Evolutionary conservation across 2,329 filamentous ascomycete genomes (phyloP).

Genomic region (Aspergillus hiratsukae): DNA sequence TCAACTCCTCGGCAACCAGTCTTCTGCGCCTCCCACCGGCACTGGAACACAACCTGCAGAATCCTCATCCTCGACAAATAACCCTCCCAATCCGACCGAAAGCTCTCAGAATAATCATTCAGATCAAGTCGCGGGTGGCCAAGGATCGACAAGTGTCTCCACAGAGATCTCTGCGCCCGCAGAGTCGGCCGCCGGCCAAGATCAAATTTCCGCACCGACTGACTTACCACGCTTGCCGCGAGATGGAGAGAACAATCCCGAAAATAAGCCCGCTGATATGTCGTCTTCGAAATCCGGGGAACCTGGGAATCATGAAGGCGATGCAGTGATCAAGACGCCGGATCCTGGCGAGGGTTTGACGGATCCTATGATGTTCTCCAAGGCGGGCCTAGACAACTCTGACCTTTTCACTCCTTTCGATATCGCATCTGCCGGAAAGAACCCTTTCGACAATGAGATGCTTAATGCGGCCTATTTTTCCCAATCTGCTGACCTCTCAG

Average conservation of each 20-base stretch:
- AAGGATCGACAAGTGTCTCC: not conserved
- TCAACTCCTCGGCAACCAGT: slow-evolving; percentile 37
- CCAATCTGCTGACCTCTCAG: slow-evolving; percentile 32
- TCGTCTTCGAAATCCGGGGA: slow-evolving; percentile 10
- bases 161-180: not conserved
- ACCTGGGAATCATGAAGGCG: not conserved
- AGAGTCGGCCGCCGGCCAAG: slow-evolving; percentile 2
- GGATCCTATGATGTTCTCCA: slow-evolving; percentile 31
- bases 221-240: slow-evolving; percentile 5
- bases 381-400: slow-evolving; percentile 26
- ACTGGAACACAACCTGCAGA: slow-evolving; percentile 13
- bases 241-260: slow-evolving; percentile 7
- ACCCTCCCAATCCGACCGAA: not conserved
- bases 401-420: slow-evolving; percentile 36
- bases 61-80: not conserved
- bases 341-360: slow-evolving; percentile 28
- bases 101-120: not conserved
- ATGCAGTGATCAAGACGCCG: slow-evolving; percentile 9
- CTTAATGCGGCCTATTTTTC: slow-evolving; percentile 37
- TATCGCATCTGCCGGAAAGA: slow-evolving; percentile 27
- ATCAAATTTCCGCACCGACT: slow-evolving; percentile 2
- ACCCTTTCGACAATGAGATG: slow-evolving; percentile 36
- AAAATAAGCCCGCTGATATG: slow-evolving; percentile 6
- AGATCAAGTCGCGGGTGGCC: not conserved
- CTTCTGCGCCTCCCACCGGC: slow-evolving; percentile 18